Conservation (phyloP, 2,329 filamentous ascomycete genomes). For the Gnomoniopsis smithogilvyi region DNA sequence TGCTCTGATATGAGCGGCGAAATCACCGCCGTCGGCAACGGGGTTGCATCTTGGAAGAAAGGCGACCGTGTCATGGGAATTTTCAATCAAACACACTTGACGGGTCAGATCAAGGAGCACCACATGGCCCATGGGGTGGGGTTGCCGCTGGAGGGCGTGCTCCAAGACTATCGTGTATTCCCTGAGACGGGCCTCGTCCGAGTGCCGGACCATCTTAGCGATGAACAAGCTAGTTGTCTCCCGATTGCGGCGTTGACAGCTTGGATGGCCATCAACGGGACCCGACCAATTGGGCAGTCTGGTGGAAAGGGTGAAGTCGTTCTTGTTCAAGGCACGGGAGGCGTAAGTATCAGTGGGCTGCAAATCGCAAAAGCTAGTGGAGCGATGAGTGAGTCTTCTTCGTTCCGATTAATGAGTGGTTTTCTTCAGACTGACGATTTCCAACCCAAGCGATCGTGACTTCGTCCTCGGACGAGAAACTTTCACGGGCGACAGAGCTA, state of each 20-base stretch:
- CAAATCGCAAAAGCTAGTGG: constrained; percentile 53
- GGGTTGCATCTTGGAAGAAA: constrained; percentile 39
- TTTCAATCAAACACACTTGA: constrained; percentile 56
- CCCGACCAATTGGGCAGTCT: constrained; percentile 50
- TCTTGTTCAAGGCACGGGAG: constrained; percentile 53
- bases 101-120: constrained; percentile 54
- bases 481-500: constrained; percentile 42
- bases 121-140: constrained; percentile 59
- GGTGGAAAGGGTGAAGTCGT: constrained; percentile 43
- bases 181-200: constrained; percentile 51
- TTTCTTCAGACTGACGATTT: constrained; percentile 38
- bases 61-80: constrained; percentile 67
- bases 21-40: constrained; percentile 47
- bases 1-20: constrained; percentile 70
- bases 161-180: constrained; percentile 60
- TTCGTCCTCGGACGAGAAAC: constrained; percentile 51
- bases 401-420: constrained; percentile 6
- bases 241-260: constrained; percentile 62
- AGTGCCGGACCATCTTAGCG: constrained; percentile 52
- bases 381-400: constrained; percentile 37
- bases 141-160: constrained; percentile 54
- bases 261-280: constrained; percentile 63
- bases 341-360: constrained; percentile 48
- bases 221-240: constrained; percentile 58
- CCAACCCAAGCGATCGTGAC: constrained; percentile 52